Conservation (phyloP, 441 rosid species). For the Gossypium davidsonii region DNA sequence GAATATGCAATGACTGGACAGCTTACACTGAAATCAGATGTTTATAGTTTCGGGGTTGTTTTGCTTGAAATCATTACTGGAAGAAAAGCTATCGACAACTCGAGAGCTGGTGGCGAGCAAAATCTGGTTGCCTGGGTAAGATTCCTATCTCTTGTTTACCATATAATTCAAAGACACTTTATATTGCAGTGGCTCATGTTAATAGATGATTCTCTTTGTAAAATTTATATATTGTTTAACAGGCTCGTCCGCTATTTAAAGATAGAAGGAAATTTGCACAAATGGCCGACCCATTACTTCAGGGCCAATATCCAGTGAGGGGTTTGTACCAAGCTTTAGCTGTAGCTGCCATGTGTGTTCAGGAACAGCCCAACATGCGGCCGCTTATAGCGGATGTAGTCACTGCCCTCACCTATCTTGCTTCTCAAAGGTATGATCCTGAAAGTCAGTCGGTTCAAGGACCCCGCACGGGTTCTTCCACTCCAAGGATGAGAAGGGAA, state of each 20-base stretch:
- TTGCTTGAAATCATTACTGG: slow-evolving; percentile 91
- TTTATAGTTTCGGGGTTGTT: slow-evolving; percentile 93
- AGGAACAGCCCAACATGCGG: slow-evolving; percentile 87
- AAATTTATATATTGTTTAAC: slow-evolving; percentile 13
- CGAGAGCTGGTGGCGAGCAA: slow-evolving; percentile 65
- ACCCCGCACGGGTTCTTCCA: slow-evolving; percentile 28
- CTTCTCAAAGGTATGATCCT: slow-evolving; percentile 54
- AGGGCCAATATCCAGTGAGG: slow-evolving; percentile 76
- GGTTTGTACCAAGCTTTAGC: slow-evolving; percentile 94
- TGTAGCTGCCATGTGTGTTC: slow-evolving; percentile 94
- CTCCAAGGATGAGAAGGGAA: slow-evolving; percentile 45
- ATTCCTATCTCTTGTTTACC: not conserved
- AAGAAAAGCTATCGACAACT: slow-evolving; percentile 79
- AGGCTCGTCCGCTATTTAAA: slow-evolving; percentile 88
- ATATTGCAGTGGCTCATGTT: not conserved
- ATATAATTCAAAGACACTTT: not conserved
- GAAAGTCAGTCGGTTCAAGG: slow-evolving; percentile 30
- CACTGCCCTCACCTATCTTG: slow-evolving; percentile 75
- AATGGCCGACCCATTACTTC: slow-evolving; percentile 84
- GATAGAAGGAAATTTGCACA: slow-evolving; percentile 78
- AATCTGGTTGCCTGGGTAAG: slow-evolving; percentile 92
- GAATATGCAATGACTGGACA: slow-evolving; percentile 98
- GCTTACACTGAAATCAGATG: slow-evolving; percentile 86
- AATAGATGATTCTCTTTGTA: not conserved
- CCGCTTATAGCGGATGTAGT: slow-evolving; percentile 87